phyloP scores from a whole-genome alignment of 306 rosid species.

The Vachellia collinsii region DNA sequence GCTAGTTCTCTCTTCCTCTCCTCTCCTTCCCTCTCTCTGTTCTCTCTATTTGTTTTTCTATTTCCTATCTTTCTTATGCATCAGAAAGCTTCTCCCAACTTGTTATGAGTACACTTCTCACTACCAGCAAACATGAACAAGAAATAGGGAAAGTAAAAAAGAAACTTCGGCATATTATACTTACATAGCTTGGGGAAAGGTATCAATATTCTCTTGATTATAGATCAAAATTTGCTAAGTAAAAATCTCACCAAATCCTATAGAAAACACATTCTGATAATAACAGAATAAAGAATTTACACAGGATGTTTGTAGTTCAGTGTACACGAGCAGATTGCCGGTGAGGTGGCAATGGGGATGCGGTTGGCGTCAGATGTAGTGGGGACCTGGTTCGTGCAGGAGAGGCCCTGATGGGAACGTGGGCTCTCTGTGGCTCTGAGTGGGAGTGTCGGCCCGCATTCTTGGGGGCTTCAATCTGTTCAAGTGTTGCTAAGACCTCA shows the following conservation, averaged over 20 bases:
- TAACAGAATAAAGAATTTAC: conserved; percentile 42
- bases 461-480: conserved; percentile 64
- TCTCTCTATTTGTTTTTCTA: no score
- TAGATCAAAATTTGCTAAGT: conserved; percentile 31
- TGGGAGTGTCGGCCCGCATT: conserved; percentile 46
- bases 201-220: conserved; percentile 25
- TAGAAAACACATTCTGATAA: conserved; percentile 30
- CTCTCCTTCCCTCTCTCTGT: no score
- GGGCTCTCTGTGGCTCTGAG: conserved; percentile 43
- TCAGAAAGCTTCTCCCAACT: neutral
- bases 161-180: conserved; percentile 8
- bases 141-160: neutral
- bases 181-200: conserved; percentile 23
- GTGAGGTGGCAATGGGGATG: conserved; percentile 60
- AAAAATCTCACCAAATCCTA: conserved; percentile 33
- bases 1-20: no score
- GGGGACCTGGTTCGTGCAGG: conserved; percentile 49
- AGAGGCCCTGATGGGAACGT: conserved; percentile 40
- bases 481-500: conserved; percentile 67
- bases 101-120: conserved; percentile 7
- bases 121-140: neutral
- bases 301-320: conserved; percentile 29
- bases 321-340: conserved; percentile 49
- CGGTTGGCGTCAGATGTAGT: conserved; percentile 46
- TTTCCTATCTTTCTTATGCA: no score